A percentile compares a stretch with the other conserved stretches of the same genome.
These are phyloP conservation scores for Backusella psychrophila DNA, from an alignment of 192 early-diverging fungal species.

Conservation along the genomic window DNA sequence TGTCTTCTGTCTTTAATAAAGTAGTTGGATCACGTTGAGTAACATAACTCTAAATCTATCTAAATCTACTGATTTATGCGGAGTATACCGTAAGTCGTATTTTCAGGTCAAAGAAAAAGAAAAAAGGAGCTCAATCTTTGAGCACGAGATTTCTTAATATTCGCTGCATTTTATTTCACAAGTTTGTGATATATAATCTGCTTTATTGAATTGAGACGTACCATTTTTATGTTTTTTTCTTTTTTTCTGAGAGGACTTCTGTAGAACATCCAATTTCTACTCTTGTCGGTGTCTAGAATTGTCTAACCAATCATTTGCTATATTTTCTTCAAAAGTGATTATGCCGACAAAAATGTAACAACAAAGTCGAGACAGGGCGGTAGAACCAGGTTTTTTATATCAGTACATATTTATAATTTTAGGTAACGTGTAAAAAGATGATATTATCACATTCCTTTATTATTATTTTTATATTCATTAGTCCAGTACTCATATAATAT, in stretches of 20 bases:
- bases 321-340: neutral
- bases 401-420: neutral
- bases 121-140: neutral
- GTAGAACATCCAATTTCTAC: neutral
- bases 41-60: neutral
- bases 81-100: neutral
- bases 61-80: neutral
- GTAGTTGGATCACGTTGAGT: neutral
- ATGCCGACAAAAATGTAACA: neutral
- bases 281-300: neutral
- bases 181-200: neutral
- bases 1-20: neutral
- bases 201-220: neutral
- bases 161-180: too few relatives aligned
- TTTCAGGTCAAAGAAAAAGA: neutral
- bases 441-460: neutral
- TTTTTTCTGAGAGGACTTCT: neutral
- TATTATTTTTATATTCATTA: neutral
- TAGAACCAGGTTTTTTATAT: neutral
- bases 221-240: neutral
- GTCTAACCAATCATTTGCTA: neutral
- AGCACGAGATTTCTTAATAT: neutral
- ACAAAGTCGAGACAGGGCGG: neutral
- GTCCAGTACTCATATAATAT: neutral
- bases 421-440: neutral